Conservation (phyloP, 2,329 filamentous ascomycete species). For the Bipolaris cookei region DNA sequence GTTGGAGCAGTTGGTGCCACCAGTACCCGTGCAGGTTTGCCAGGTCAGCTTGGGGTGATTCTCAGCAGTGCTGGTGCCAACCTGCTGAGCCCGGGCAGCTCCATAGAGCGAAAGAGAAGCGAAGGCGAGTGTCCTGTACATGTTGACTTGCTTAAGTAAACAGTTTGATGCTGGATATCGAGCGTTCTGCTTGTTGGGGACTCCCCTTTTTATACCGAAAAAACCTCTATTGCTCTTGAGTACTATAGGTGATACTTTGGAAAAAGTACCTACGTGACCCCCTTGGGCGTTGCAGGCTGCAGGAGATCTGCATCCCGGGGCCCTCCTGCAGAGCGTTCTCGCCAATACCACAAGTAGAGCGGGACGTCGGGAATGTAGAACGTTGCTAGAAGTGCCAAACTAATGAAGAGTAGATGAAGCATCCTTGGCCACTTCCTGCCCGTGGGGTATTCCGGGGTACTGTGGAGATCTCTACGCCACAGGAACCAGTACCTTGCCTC, state of each 20-base stretch:
- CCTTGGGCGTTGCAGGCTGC: conserved; percentile 26
- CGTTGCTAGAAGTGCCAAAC: conserved; percentile 25
- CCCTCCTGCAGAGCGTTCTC: conserved; percentile 19
- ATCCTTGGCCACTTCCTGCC: conserved; percentile 21
- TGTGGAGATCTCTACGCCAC: conserved; percentile 40
- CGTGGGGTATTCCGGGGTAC: conserved; percentile 45
- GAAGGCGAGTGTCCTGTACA: conserved; percentile 51
- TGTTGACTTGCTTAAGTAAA: conserved; percentile 41
- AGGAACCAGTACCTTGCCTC: conserved; percentile 29
- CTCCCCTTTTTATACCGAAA: conserved; percentile 39
- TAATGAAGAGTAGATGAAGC: conserved; percentile 48
- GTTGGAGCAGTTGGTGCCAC: conserved; percentile 48
- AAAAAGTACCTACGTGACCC: conserved; percentile 25
- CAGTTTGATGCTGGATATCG: conserved; percentile 37
- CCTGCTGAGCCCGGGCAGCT: conserved; percentile 51
- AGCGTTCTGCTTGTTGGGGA: conserved; percentile 17
- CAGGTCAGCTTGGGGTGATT: conserved; percentile 52
- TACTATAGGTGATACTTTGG: conserved; percentile 22
- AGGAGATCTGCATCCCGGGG: conserved; percentile 23
- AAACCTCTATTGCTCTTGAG: conserved; percentile 1
- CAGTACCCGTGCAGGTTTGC: conserved; percentile 50
- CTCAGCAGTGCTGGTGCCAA: conserved; percentile 50
- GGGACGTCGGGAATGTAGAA: conserved; percentile 42
- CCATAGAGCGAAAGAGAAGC: conserved; percentile 50
- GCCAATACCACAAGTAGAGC: conserved; percentile 36